These are phyloP conservation scores for Arthroderma sp. DNA, from an alignment of 2,329 filamentous ascomycete species.

Conservation along the genomic window DNA sequence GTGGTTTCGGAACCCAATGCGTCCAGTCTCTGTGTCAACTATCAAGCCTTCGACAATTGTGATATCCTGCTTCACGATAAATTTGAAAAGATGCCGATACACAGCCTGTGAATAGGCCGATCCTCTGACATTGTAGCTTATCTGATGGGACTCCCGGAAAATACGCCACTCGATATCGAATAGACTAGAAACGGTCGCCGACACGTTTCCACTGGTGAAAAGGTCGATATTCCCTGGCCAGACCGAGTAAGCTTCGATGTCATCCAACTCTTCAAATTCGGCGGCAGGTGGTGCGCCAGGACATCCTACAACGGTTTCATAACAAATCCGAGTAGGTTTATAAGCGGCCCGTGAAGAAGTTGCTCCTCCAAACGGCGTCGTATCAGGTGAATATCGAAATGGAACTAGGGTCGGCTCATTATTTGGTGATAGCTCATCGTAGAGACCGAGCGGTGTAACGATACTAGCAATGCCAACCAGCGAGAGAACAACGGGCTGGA, in stretches of 20 bases:
- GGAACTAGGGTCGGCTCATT: conserved; percentile 9
- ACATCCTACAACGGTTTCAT: conserved; percentile 14
- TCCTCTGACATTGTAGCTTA: too few relatives aligned
- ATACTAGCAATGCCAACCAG: too few relatives aligned
- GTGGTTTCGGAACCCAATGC: conserved; percentile 38
- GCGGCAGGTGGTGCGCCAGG: conserved; percentile 15
- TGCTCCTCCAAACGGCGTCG: background rate
- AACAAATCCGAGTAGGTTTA: conserved; percentile 25
- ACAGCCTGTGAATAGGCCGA: conserved; percentile 22
- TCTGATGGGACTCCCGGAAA: too few relatives aligned
- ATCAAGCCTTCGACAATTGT: conserved; percentile 35
- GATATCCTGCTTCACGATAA: conserved; percentile 25
- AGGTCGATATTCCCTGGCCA: conserved; percentile 23
- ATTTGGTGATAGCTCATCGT: conserved; percentile 25
- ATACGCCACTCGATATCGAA: conserved; percentile 33
- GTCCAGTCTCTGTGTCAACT: conserved; percentile 32
- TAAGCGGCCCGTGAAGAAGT: conserved; percentile 22
- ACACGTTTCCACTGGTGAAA: conserved; percentile 25
- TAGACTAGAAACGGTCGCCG: conserved; percentile 29
- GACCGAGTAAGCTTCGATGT: conserved; percentile 21
- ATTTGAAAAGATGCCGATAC: conserved; percentile 21
- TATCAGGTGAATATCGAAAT: conserved; percentile 32
- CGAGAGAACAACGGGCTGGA: too few relatives aligned
- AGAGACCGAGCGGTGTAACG: conserved; percentile 37
- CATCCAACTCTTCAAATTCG: conserved; percentile 4